Percentiles rank a stretch among this genome's conserved stretches.
Conservation (phyloP, 192 early-diverging fungal species). For the Spinellus fusiger region DNA sequence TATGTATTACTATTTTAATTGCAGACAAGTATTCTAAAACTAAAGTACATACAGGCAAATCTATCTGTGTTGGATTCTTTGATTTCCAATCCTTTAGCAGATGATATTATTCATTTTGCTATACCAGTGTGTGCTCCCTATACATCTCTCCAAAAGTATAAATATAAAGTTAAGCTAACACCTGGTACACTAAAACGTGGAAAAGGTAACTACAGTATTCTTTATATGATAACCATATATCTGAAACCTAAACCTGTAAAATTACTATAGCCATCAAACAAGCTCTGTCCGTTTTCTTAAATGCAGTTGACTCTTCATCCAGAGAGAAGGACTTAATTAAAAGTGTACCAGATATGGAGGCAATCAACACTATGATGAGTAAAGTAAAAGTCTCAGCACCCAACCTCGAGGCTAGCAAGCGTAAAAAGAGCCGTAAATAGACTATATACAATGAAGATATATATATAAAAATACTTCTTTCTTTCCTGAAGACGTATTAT, state of each 20-base stretch:
- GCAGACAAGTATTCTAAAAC: background rate
- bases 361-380: slow-evolving; percentile 75
- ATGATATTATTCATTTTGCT: slow-evolving; percentile 78
- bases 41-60: slow-evolving; percentile 30
- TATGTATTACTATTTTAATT: slow-evolving; percentile 6
- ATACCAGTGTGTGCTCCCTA: slow-evolving; percentile 89
- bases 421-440: slow-evolving; percentile 40
- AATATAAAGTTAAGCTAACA: slow-evolving; percentile 91
- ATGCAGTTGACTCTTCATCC: slow-evolving; percentile 24
- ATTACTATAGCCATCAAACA: slow-evolving; percentile 32
- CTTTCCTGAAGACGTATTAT: no score
- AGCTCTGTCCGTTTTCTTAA: slow-evolving; percentile 34
- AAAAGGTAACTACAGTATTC: slow-evolving; percentile 49
- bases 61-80: slow-evolving; percentile 72
- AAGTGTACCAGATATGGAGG: slow-evolving; percentile 76
- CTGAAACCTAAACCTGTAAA: background rate
- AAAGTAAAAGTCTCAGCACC: slow-evolving; percentile 84
- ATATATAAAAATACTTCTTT: no score
- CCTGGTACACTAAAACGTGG: slow-evolving; percentile 91
- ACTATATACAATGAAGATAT: no score
- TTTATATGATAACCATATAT: background rate
- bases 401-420: slow-evolving; percentile 62
- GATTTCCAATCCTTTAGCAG: slow-evolving; percentile 68
- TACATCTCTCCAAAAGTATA: slow-evolving; percentile 78
- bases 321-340: slow-evolving; percentile 79